Conservation (phyloP, 495 filamentous ascomycete genomes). For the Talaromyces adpressus region DNA sequence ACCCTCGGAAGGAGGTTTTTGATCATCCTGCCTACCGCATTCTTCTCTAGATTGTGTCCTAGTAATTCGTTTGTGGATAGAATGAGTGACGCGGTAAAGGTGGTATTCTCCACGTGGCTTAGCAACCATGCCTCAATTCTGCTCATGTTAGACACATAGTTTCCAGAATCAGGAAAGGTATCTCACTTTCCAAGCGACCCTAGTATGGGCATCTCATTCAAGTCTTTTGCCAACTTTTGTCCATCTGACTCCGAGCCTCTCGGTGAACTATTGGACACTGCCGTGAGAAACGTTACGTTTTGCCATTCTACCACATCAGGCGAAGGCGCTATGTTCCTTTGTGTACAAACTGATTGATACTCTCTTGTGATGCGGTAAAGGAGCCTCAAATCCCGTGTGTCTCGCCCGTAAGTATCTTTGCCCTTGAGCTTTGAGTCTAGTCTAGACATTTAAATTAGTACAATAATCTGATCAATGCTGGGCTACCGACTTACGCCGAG, state of each 20-base stretch:
- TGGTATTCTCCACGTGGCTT: background rate
- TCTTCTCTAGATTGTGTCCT: background rate
- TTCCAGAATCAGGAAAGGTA: background rate
- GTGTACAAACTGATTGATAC: conserved; percentile 1
- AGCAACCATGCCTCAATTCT: background rate
- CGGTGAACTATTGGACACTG: background rate
- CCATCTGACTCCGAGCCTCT: background rate
- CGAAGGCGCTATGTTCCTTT: background rate
- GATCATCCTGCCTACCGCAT: background rate
- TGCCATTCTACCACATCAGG: conserved; percentile 1
- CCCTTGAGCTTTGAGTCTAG: background rate
- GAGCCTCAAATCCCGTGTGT: background rate
- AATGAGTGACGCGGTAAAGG: conserved; percentile 2
- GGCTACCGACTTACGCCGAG: background rate
- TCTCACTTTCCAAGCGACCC: background rate
- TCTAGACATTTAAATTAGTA: background rate
- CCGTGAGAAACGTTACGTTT: background rate
- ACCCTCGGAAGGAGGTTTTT: background rate
- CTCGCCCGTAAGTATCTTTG: background rate
- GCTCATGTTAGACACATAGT: background rate
- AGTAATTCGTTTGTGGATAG: background rate
- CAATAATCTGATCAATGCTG: background rate
- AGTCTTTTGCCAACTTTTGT: background rate
- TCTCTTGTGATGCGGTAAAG: background rate
- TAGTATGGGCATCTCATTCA: background rate